phyloP scores from a whole-genome alignment of 371 early-diverging fungal species.

The Capillidium heterosporum region DNA sequence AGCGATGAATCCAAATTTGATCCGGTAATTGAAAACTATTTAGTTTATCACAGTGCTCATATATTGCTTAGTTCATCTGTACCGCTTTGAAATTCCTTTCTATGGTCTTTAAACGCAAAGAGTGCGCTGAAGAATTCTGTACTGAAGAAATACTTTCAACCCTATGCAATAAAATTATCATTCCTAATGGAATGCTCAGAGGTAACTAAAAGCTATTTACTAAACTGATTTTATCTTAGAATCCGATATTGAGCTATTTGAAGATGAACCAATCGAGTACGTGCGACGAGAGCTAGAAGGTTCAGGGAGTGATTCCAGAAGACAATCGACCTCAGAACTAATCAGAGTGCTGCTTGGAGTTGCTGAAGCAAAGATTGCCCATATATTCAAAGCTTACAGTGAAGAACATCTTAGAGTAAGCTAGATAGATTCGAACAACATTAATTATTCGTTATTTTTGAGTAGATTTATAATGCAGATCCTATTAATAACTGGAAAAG shows the following conservation, averaged over 20 bases:
- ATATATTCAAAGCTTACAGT: slow-evolving; percentile 60
- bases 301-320: slow-evolving; percentile 76
- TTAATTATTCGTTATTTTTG: neutral
- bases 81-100: slow-evolving; percentile 76
- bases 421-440: neutral
- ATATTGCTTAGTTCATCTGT: slow-evolving; percentile 45
- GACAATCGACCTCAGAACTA: slow-evolving; percentile 80
- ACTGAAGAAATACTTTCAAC: slow-evolving; percentile 40
- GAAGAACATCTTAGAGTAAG: slow-evolving; percentile 40
- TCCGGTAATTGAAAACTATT: slow-evolving; percentile 22
- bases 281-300: slow-evolving; percentile 89
- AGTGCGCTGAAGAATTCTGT: slow-evolving; percentile 48
- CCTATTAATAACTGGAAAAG: slow-evolving; percentile 74
- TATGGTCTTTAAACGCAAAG: slow-evolving; percentile 62
- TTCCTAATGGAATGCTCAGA: slow-evolving; percentile 82
- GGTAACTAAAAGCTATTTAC: slow-evolving; percentile 17
- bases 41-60: neutral
- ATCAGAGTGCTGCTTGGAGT: slow-evolving; percentile 81
- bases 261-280: slow-evolving; percentile 89
- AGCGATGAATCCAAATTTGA: slow-evolving; percentile 62
- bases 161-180: slow-evolving; percentile 75
- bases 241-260: slow-evolving; percentile 83
- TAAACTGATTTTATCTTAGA: slow-evolving; percentile 18
- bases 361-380: slow-evolving; percentile 63
- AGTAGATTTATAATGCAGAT: slow-evolving; percentile 20